Percentiles rank a stretch among this genome's conserved stretches.
These are phyloP conservation scores for Hypomontagnella submonticulosa DNA, from an alignment of 495 filamentous ascomycete species.

Conservation along the genomic window DNA sequence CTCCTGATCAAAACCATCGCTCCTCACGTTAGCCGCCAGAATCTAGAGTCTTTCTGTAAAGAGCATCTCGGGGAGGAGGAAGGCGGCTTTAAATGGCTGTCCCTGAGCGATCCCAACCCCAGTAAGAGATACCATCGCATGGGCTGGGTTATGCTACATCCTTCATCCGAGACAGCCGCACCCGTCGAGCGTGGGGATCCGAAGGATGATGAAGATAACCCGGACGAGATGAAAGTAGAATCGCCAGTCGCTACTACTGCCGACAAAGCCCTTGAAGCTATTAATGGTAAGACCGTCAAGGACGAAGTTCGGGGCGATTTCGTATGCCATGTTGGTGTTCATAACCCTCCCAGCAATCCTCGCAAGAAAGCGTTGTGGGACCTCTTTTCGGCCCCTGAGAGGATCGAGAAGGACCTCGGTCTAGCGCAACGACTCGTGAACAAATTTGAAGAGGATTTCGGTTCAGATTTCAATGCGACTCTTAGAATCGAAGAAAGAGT, in stretches of 20 bases:
- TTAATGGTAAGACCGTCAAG: slow-evolving; percentile 96
- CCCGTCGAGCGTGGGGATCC: slow-evolving; percentile 74
- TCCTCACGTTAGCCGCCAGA: slow-evolving; percentile 92
- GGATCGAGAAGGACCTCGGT: slow-evolving; percentile 85
- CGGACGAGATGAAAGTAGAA: slow-evolving; percentile 51
- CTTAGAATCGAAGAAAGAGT: slow-evolving; percentile 86
- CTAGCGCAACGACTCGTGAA: slow-evolving; percentile 78
- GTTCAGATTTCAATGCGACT: slow-evolving; percentile 74
- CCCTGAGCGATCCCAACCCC: slow-evolving; percentile 94
- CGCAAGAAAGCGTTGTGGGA: slow-evolving; percentile 98
- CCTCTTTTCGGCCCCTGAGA: slow-evolving; percentile 88
- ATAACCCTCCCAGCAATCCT: slow-evolving; percentile 84
- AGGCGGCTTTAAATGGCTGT: slow-evolving; percentile 90
- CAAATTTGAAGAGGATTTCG: slow-evolving; percentile 85
- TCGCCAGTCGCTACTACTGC: slow-evolving; percentile 61
- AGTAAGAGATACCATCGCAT: slow-evolving; percentile 97
- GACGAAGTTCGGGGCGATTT: slow-evolving; percentile 94
- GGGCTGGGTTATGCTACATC: slow-evolving; percentile 96
- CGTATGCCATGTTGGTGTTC: slow-evolving; percentile 95
- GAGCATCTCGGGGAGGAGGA: slow-evolving; percentile 88
- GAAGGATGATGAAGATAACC: slow-evolving; percentile 63
- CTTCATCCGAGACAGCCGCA: slow-evolving; percentile 69
- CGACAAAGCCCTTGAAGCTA: slow-evolving; percentile 86
- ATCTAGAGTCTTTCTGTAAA: slow-evolving; percentile 90
- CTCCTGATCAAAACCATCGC: slow-evolving; percentile 98